Conservation (phyloP, 1,284 basidiomycete genomes). For the Apiotrichum sp. region DNA sequence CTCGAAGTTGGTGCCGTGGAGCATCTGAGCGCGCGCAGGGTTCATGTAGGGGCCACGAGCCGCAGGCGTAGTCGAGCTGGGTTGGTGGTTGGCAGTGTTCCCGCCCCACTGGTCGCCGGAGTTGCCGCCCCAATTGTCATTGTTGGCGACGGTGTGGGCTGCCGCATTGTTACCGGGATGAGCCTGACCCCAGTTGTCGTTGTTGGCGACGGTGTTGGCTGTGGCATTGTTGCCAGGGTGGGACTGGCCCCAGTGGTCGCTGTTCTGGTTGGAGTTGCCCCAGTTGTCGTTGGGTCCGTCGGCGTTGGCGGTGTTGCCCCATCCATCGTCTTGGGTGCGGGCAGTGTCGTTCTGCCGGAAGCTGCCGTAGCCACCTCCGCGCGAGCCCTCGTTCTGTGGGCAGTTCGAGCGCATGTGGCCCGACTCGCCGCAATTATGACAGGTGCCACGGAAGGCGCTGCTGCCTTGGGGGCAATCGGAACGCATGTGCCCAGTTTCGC, state of each 20-base stretch:
- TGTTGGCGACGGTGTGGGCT: not conserved
- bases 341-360: too few species aligned
- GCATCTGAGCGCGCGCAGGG: conserved; percentile 7
- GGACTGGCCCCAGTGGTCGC: not conserved
- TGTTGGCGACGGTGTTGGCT: not conserved
- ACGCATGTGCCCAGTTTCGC: conserved; percentile 12
- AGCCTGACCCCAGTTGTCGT: not conserved
- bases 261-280: not conserved
- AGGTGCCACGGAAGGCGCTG: conserved; percentile 3
- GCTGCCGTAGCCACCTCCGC: not conserved
- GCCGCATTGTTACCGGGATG: too few species aligned
- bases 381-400: not conserved
- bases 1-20: not conserved
- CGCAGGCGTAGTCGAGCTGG: not conserved
- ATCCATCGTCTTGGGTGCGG: too few species aligned
- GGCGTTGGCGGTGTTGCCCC: not conserved
- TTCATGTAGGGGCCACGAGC: conserved; percentile 1
- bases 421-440: conserved; percentile 7
- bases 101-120: too few species aligned
- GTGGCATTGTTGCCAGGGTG: not conserved
- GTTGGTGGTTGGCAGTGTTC: not conserved
- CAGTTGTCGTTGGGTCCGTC: not conserved
- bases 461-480: conserved; percentile 13
- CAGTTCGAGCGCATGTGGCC: conserved; percentile 4
- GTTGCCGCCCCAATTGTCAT: conserved; percentile 1